A percentile compares a stretch with the other conserved stretches of the same genome.
phyloP scores from a whole-genome alignment of 2,329 filamentous ascomycete species.

The Penicillium griseofulvum region DNA sequence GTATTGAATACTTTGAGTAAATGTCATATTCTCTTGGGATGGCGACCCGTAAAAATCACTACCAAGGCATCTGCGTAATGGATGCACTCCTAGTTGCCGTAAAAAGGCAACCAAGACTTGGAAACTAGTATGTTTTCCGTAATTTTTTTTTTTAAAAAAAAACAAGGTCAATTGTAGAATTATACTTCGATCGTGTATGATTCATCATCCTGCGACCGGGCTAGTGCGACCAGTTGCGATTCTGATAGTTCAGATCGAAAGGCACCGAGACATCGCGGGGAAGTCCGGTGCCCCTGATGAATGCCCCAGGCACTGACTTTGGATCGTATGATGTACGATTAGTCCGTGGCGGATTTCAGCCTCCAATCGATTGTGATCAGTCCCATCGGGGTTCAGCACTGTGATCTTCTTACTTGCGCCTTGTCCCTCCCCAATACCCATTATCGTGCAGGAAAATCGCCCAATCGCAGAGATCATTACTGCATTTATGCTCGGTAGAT shows the following conservation, averaged over 20 bases:
- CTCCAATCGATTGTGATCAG: not conserved
- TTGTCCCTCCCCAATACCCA: not conserved
- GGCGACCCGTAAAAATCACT: not conserved
- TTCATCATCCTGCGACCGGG: conserved; percentile 15
- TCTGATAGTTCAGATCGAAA: conserved; percentile 27
- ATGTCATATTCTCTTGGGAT: not conserved
- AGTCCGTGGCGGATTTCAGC: not conserved
- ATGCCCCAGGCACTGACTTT: not conserved
- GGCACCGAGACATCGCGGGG: conserved; percentile 15
- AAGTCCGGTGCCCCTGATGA: conserved; percentile 6
- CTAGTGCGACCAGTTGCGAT: conserved; percentile 18
- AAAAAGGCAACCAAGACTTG: conserved; percentile 6
- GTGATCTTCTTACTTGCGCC: not conserved
- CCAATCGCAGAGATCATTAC: conserved; percentile 9
- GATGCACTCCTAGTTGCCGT: conserved; percentile 6
- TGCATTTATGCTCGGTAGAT: conserved; percentile 19
- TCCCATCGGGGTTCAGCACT: not conserved
- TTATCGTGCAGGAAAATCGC: conserved; percentile 9
- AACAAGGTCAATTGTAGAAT: conserved; percentile 11
- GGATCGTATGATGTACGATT: not conserved
- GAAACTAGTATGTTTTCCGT: not conserved
- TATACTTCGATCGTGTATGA: conserved; percentile 16
- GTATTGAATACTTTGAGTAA: not conserved
- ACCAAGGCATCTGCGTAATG: not conserved
- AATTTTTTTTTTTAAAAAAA: too few relatives aligned